These are phyloP conservation scores for Neocatenulostroma microsporum DNA, from an alignment of 2,329 filamentous ascomycete genomes.

Conservation along the genomic window DNA sequence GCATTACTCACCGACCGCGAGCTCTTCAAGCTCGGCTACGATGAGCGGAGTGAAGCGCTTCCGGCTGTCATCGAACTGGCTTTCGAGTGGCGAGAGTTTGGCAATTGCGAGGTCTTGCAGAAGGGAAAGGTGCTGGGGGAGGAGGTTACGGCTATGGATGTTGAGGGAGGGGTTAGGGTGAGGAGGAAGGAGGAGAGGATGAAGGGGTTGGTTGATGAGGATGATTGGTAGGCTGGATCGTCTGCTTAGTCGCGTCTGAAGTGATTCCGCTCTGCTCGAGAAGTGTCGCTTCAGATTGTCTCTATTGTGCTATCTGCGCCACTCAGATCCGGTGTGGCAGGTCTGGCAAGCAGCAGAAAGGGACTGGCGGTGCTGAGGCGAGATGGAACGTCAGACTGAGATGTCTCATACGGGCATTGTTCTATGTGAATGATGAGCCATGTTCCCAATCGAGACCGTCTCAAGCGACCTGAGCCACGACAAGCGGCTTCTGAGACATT, in stretches of 20 bases:
- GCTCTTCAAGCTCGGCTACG: conserved; percentile 28
- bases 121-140: conserved; percentile 35
- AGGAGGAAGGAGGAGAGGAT: conserved; percentile 15
- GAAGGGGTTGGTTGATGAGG: neutral
- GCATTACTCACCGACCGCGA: conserved; percentile 36
- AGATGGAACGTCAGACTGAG: neutral
- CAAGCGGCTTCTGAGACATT: no score
- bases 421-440: no score
- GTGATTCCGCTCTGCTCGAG: neutral
- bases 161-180: conserved; percentile 41
- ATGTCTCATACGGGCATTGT: no score
- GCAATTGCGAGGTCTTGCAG: conserved; percentile 42
- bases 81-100: conserved; percentile 38
- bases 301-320: no score
- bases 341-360: no score
- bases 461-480: no score
- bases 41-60: conserved; percentile 41
- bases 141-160: conserved; percentile 29
- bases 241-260: neutral
- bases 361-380: no score
- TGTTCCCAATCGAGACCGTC: no score
- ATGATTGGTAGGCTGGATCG: neutral
- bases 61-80: conserved; percentile 37
- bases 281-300: neutral
- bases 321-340: no score